Evolutionary conservation across 169 alveolate genomes (phyloP).

Genomic region (Plasmodium vinckei): DNA sequence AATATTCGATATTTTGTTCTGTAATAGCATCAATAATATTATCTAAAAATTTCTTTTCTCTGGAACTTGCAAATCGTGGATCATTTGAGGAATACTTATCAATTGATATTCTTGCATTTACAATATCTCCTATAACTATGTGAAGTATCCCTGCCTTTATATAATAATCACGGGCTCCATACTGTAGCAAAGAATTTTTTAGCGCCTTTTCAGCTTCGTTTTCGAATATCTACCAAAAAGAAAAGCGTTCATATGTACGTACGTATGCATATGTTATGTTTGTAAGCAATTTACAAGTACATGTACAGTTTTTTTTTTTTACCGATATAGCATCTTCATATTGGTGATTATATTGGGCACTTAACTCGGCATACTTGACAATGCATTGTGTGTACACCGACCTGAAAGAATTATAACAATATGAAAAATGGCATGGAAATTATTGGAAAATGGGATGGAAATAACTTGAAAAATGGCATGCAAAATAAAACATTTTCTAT

Average conservation of each 20-base stretch:
- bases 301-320: background rate
- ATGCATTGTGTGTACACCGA: constrained; percentile 69
- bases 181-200: constrained; percentile 68
- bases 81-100: constrained; percentile 56
- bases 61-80: constrained; percentile 59
- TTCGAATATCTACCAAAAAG: constrained; percentile 52
- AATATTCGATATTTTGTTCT: constrained; percentile 57
- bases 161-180: constrained; percentile 77
- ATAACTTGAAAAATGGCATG: background rate
- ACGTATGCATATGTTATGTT: background rate
- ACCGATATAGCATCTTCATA: constrained; percentile 76
- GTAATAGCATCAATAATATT: constrained; percentile 60
- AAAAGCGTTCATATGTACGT: background rate
- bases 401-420: constrained; percentile 3
- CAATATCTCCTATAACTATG: constrained; percentile 62
- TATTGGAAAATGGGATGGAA: background rate
- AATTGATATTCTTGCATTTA: constrained; percentile 69
- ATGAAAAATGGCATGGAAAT: background rate
- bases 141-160: constrained; percentile 79
- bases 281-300: background rate
- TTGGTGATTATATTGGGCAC: constrained; percentile 58
- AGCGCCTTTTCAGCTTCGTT: constrained; percentile 78
- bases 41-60: constrained; percentile 52
- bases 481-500: background rate
- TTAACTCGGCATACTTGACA: constrained; percentile 75